Percentiles rank a stretch among this genome's conserved stretches.
Conservation (phyloP, 352 stramenopile genomes). For the Pythium rhizo-oryzae region DNA sequence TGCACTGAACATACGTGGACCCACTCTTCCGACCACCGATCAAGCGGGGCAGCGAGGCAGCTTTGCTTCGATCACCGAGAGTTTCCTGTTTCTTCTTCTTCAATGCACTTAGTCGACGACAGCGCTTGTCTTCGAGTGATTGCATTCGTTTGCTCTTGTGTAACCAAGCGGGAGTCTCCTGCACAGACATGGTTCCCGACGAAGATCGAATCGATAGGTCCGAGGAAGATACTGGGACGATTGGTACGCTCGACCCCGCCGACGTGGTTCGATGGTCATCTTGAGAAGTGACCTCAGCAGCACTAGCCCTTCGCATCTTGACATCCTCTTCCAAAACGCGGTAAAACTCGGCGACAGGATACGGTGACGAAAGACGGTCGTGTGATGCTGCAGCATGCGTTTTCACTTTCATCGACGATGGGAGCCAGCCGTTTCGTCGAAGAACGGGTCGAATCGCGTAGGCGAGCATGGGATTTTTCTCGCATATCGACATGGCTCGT, state of each 20-base stretch:
- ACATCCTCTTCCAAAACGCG: conserved; percentile 32
- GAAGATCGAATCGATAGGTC: not conserved
- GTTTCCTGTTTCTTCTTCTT: conserved; percentile 64
- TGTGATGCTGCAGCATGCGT: not conserved
- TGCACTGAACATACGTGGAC: conserved; percentile 53
- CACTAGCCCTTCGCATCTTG: not conserved
- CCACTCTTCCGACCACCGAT: conserved; percentile 80
- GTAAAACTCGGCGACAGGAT: conserved; percentile 50
- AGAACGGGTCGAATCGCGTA: conserved; percentile 38
- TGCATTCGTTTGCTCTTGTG: conserved; percentile 64
- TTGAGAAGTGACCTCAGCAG: not conserved
- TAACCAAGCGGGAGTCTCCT: not conserved
- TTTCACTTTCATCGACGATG: conserved; percentile 15
- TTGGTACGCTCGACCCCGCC: not conserved
- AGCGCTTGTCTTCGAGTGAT: conserved; percentile 65
- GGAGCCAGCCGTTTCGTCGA: conserved; percentile 27
- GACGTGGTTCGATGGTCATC: not conserved
- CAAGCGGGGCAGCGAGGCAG: conserved; percentile 51
- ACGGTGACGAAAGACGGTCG: not conserved
- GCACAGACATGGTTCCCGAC: not conserved
- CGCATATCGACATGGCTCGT: conserved; percentile 41
- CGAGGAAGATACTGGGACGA: not conserved
- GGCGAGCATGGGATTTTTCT: conserved; percentile 39
- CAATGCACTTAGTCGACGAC: conserved; percentile 37
- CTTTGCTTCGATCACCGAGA: conserved; percentile 58